phyloP scores from a whole-genome alignment of 306 rosid species.

The Morella rubra region DNA sequence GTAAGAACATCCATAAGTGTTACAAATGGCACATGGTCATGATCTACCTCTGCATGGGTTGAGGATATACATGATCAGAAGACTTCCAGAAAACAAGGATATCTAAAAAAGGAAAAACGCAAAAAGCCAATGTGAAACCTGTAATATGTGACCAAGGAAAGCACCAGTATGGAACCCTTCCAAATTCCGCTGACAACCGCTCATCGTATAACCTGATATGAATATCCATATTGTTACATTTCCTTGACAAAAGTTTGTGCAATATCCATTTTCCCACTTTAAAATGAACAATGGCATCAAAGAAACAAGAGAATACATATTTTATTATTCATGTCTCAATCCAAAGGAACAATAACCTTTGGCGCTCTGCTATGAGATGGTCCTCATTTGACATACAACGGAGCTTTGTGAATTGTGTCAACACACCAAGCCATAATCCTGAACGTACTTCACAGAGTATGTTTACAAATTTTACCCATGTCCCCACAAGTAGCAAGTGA shows the following conservation, averaged over 20 bases:
- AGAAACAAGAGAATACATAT: not conserved
- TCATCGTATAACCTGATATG: conserved; percentile 44
- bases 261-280: not conserved
- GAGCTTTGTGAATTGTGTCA: conserved; percentile 48
- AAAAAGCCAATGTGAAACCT: conserved; percentile 43
- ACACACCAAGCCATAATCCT: conserved; percentile 60
- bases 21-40: conserved; percentile 22
- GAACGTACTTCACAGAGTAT: conserved; percentile 41
- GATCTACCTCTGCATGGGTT: conserved; percentile 40
- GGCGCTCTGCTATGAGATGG: conserved; percentile 34
- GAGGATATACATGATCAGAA: conserved; percentile 14
- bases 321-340: conserved; percentile 1
- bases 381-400: conserved; percentile 45
- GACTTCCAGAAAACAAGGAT: conserved; percentile 7
- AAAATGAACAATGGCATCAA: not conserved
- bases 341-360: conserved; percentile 50
- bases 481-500: conserved; percentile 29
- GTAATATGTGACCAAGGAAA: conserved; percentile 42
- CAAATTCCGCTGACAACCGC: conserved; percentile 27
- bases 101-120: not conserved
- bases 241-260: not conserved
- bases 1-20: conserved; percentile 63
- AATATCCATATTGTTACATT: not conserved
- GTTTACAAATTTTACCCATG: conserved; percentile 62
- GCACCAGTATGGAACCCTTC: conserved; percentile 42